Conservation (phyloP, 1,284 basidiomycete genomes). For the Cerrena zonata region DNA sequence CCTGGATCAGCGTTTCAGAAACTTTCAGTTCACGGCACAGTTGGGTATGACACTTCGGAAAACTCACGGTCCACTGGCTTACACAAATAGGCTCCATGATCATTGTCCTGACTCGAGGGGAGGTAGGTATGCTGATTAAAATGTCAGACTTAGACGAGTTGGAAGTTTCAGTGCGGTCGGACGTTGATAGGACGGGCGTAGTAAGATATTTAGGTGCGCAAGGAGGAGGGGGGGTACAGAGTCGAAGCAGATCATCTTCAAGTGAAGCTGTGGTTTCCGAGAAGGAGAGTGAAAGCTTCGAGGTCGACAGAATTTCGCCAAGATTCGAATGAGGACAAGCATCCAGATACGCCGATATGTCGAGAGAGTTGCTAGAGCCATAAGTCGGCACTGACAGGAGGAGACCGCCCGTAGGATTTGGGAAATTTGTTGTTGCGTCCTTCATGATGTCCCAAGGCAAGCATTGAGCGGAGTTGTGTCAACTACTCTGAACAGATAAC, state of each 20-base stretch:
- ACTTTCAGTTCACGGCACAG: constrained; percentile 9
- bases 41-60: not conserved
- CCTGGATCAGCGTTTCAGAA: constrained; percentile 17
- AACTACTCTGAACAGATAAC: too few species aligned
- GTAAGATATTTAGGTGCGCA: not conserved
- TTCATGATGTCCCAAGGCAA: too few species aligned
- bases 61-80: constrained; percentile 48
- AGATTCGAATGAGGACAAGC: not conserved
- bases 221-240: not conserved
- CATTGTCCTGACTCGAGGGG: constrained; percentile 46
- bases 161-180: not conserved
- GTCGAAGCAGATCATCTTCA: not conserved
- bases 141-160: not conserved
- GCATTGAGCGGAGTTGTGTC: too few species aligned
- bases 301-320: not conserved
- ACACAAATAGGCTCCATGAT: constrained; percentile 46
- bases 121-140: constrained; percentile 33
- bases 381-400: not conserved
- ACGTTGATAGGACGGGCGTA: not conserved
- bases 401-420: not conserved
- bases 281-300: not conserved
- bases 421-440: too few species aligned
- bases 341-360: not conserved
- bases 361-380: not conserved
- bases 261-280: not conserved